Evolutionary conservation across 345 rosid genomes (phyloP).

Genomic region (Aethionema arabicum): DNA sequence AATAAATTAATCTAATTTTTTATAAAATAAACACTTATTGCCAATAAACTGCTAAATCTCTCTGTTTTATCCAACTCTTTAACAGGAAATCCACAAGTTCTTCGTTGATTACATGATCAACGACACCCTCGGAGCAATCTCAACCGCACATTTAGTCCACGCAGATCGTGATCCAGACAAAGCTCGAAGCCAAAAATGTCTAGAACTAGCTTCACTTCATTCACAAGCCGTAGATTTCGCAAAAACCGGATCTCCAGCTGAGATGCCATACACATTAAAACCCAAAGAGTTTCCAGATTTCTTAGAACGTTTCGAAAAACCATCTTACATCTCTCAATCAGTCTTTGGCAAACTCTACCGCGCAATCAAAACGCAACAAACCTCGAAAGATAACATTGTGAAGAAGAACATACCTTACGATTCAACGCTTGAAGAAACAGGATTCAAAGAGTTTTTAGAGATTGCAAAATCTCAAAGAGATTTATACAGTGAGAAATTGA

Average conservation of each 20-base stretch:
- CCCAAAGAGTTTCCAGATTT: slow-evolving; percentile 91
- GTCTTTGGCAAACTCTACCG: slow-evolving; percentile 84
- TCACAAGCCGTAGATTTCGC: slow-evolving; percentile 96
- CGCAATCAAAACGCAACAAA: slow-evolving; percentile 39
- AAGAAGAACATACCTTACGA: slow-evolving; percentile 54
- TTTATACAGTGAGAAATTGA: slow-evolving; percentile 63
- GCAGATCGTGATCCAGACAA: slow-evolving; percentile 79
- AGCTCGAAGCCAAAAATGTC: slow-evolving; percentile 71
- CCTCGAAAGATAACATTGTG: slow-evolving; percentile 42
- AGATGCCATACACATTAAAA: slow-evolving; percentile 76
- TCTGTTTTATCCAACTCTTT: slow-evolving; percentile 25
- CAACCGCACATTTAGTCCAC: slow-evolving; percentile 86
- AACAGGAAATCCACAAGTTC: slow-evolving; percentile 78
- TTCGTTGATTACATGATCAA: slow-evolving; percentile 89
- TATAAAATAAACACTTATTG: no score
- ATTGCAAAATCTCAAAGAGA: slow-evolving; percentile 53
- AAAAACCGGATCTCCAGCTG: slow-evolving; percentile 90
- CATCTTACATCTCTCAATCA: slow-evolving; percentile 56
- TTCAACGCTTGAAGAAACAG: slow-evolving; percentile 62
- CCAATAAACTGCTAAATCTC: not conserved
- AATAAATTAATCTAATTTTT: no score
- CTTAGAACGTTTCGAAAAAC: slow-evolving; percentile 69
- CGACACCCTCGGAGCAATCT: slow-evolving; percentile 86
- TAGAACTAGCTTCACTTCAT: slow-evolving; percentile 79
- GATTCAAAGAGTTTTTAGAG: slow-evolving; percentile 51